A percentile compares a stretch with the other conserved stretches of the same genome.
These are phyloP conservation scores for Inonotus obliquus DNA, from an alignment of 1,284 basidiomycete genomes.

Conservation along the genomic window DNA sequence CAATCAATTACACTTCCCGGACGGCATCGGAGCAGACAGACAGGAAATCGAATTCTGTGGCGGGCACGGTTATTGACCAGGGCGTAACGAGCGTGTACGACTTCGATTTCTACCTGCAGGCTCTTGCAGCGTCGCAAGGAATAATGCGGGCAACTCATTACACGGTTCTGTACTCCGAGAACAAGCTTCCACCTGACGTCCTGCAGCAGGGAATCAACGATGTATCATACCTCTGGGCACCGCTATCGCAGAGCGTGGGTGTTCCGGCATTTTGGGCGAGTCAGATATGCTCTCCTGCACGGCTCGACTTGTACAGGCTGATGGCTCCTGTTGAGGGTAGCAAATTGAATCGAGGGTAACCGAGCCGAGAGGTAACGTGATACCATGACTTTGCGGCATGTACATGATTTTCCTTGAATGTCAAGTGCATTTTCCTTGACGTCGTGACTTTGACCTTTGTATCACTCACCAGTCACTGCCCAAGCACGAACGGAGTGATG, in stretches of 20 bases:
- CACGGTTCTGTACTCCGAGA: conserved; percentile 25
- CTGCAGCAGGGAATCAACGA: conserved; percentile 26
- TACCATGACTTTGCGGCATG: no score
- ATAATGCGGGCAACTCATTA: conserved; percentile 25
- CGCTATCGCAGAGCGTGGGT: conserved; percentile 25
- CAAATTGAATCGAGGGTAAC: no score
- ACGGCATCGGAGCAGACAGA: conserved; percentile 22
- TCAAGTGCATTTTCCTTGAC: no score
- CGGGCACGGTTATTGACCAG: conserved; percentile 28
- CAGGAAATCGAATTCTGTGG: conserved; percentile 23
- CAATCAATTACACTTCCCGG: no score
- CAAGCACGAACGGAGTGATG: no score
- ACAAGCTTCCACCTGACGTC: conserved; percentile 28
- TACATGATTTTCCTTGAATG: no score
- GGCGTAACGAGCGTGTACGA: conserved; percentile 25
- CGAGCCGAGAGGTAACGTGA: no score
- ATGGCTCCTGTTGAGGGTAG: conserved; percentile 19
- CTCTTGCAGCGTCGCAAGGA: conserved; percentile 23
- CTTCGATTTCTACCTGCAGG: conserved; percentile 28
- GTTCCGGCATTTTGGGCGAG: conserved; percentile 25
- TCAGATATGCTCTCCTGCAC: conserved; percentile 26
- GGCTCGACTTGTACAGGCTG: conserved; percentile 25
- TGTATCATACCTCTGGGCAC: conserved; percentile 23
- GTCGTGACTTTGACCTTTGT: no score
- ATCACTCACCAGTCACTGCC: no score